Conservation (phyloP, 2,329 filamentous ascomycete genomes). For the Trichothecium roseum region DNA sequence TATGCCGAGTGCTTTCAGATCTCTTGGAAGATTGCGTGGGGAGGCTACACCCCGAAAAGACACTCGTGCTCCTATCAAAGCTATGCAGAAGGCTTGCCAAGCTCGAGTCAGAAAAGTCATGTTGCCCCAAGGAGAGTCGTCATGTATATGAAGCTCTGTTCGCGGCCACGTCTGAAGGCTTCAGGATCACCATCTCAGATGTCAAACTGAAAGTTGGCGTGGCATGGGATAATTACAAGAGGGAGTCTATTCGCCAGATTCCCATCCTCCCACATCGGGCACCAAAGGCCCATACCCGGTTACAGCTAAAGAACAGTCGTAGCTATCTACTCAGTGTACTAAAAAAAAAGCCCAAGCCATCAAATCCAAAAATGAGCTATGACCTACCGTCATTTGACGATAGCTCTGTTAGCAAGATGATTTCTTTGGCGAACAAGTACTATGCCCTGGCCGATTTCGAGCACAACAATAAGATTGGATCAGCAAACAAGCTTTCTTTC, state of each 20-base stretch:
- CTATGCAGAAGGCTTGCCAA: slow-evolving; percentile 2
- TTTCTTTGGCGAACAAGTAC: neutral
- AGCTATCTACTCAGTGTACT: too few relatives aligned
- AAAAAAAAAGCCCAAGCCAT: too few relatives aligned
- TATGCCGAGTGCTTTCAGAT: slow-evolving; percentile 34
- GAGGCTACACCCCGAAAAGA: slow-evolving; percentile 8
- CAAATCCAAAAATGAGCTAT: too few relatives aligned
- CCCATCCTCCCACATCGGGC: neutral
- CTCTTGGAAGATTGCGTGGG: slow-evolving; percentile 30
- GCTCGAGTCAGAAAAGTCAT: neutral
- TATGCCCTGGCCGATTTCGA: neutral
- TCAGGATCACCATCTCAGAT: neutral
- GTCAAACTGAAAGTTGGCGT: slow-evolving; percentile 2
- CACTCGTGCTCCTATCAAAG: neutral
- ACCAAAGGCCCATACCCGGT: neutral
- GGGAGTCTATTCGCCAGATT: neutral
- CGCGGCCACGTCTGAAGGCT: too few relatives aligned
- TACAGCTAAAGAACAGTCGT: too few relatives aligned
- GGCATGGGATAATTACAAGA: neutral
- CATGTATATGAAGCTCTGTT: too few relatives aligned
- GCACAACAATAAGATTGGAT: neutral
- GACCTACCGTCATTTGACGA: too few relatives aligned
- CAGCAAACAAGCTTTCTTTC: slow-evolving; percentile 12
- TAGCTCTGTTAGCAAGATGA: too few relatives aligned
- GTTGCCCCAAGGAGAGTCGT: slow-evolving; percentile 1